Percentiles rank a stretch among this genome's conserved stretches.
Evolutionary conservation across 805 yeast genomes (phyloP).

Genomic region (Ogataea saltuana): DNA sequence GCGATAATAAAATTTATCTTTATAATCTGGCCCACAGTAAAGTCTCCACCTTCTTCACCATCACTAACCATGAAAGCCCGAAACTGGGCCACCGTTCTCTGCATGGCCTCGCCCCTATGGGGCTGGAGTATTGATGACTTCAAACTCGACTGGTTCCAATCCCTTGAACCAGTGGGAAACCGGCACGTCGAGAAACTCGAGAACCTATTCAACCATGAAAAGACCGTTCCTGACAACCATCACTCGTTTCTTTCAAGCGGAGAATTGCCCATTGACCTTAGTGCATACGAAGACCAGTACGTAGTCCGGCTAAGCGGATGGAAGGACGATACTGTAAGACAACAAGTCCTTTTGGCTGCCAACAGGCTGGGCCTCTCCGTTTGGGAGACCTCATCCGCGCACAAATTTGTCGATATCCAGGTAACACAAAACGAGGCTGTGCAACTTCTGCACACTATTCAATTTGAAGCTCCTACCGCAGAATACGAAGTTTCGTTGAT

Average conservation of each 20-base stretch:
- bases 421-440: slow-evolving; percentile 26
- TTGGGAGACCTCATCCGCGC: slow-evolving; percentile 51
- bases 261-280: slow-evolving; percentile 42
- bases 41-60: not conserved
- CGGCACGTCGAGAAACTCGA: not conserved
- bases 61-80: not conserved
- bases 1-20: slow-evolving; percentile 1
- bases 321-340: slow-evolving; percentile 23
- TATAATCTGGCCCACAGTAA: too few relatives aligned
- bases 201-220: not conserved
- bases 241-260: slow-evolving; percentile 32
- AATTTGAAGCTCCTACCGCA: slow-evolving; percentile 6
- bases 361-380: slow-evolving; percentile 31
- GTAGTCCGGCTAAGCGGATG: slow-evolving; percentile 45
- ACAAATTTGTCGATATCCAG: slow-evolving; percentile 50
- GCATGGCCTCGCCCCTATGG: not conserved
- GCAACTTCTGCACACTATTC: slow-evolving; percentile 21
- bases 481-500: slow-evolving; percentile 41
- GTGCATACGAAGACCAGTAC: slow-evolving; percentile 42
- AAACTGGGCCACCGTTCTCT: not conserved
- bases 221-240: slow-evolving; percentile 25
- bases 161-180: not conserved
- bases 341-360: slow-evolving; percentile 25
- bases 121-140: not conserved
- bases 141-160: not conserved